phyloP scores from a whole-genome alignment of 129 eudicot species.

The Sambucus nigra region DNA sequence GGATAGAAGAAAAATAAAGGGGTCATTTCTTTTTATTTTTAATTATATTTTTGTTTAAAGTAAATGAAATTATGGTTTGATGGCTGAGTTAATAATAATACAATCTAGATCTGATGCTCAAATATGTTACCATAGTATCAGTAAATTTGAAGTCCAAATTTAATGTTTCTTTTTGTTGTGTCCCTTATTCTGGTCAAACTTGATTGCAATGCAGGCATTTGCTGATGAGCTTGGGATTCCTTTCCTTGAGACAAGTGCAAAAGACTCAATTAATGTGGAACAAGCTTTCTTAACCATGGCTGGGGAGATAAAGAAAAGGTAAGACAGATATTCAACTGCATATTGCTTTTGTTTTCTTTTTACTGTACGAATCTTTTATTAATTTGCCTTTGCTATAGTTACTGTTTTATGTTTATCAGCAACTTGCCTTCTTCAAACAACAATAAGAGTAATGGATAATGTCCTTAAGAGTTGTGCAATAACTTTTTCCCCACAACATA shows the following conservation, averaged over 20 bases:
- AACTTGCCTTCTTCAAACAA: too few relatives aligned
- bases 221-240: conserved; percentile 99
- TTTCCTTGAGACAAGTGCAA: conserved; percentile 96
- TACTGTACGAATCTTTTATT: too few relatives aligned
- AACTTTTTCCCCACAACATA: too few relatives aligned
- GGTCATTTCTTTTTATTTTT: too few relatives aligned
- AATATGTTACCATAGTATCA: too few relatives aligned
- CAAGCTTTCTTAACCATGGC: conserved; percentile 99
- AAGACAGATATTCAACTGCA: conserved; percentile 4
- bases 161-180: background rate
- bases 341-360: background rate
- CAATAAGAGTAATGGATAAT: too few relatives aligned
- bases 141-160: background rate
- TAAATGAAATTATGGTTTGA: background rate
- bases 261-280: conserved; percentile 90
- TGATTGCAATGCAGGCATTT: conserved; percentile 52
- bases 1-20: too few relatives aligned
- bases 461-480: too few relatives aligned
- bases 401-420: too few relatives aligned
- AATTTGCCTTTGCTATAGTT: background rate
- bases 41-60: too few relatives aligned
- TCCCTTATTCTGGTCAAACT: background rate
- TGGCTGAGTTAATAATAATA: background rate
- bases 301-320: conserved; percentile 93
- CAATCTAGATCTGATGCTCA: background rate